Percentiles rank a stretch among this genome's conserved stretches.
phyloP scores from a whole-genome alignment of 768 basidiomycete species.

The Naganishia vishniacii region DNA sequence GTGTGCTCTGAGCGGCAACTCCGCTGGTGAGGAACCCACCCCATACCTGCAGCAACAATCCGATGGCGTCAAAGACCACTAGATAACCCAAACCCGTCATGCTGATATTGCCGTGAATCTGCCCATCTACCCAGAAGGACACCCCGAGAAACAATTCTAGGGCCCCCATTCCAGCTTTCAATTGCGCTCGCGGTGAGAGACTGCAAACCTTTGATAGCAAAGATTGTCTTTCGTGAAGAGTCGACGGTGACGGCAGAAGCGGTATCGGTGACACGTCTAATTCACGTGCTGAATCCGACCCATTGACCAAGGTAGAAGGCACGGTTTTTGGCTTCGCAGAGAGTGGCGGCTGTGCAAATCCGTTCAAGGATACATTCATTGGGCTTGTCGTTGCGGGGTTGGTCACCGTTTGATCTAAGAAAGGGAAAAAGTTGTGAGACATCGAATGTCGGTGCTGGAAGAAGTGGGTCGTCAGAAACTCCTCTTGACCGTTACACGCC shows the following conservation, averaged over 20 bases:
- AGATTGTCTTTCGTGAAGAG: constrained; percentile 11
- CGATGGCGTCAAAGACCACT: constrained; percentile 90
- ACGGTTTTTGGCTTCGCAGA: constrained; percentile 39
- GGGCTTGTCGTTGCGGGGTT: constrained; percentile 35
- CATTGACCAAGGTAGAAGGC: constrained; percentile 29
- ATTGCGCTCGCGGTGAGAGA: constrained; percentile 32
- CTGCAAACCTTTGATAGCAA: constrained; percentile 29
- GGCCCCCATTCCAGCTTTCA: constrained; percentile 37
- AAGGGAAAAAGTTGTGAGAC: constrained; percentile 92
- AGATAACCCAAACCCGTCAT: constrained; percentile 92
- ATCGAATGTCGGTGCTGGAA: constrained; percentile 83
- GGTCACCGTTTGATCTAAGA: constrained; percentile 65
- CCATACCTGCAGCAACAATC: constrained; percentile 57
- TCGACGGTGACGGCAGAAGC: constrained; percentile 28
- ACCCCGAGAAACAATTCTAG: constrained; percentile 51
- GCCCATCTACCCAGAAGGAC: constrained; percentile 77
- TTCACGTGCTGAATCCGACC: neutral
- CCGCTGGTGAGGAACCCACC: constrained; percentile 29
- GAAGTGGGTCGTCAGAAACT: neutral
- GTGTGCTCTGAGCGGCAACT: constrained; percentile 38
- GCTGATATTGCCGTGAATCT: constrained; percentile 76
- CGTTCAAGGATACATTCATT: neutral
- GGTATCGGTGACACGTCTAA: constrained; percentile 27
- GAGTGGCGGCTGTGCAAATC: constrained; percentile 7
- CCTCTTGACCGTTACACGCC: neutral